Evolutionary conservation across 1,284 basidiomycete genomes (phyloP).

Genomic region (Cryptococcus sp.): DNA sequence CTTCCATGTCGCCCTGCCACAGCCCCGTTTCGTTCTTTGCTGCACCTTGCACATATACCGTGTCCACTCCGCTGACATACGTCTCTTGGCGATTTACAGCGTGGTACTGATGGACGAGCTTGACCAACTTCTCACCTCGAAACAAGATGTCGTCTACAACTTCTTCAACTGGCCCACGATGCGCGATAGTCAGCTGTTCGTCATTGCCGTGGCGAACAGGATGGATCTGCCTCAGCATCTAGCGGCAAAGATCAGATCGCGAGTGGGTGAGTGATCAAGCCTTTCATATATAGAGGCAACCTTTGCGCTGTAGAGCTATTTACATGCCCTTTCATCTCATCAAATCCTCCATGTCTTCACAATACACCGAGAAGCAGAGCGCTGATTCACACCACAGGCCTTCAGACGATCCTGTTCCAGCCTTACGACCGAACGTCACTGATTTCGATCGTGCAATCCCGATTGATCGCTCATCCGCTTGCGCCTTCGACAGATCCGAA

Average conservation of each 20-base stretch:
- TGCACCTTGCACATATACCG: too few relatives aligned
- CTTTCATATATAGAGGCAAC: too few relatives aligned
- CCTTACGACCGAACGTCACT: slow-evolving; percentile 83
- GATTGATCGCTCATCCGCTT: slow-evolving; percentile 59
- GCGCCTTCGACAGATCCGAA: slow-evolving; percentile 67
- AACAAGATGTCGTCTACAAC: slow-evolving; percentile 98
- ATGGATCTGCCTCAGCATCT: slow-evolving; percentile 97
- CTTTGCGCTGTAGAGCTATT: too few relatives aligned
- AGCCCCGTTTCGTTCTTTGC: too few relatives aligned
- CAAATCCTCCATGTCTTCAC: too few relatives aligned
- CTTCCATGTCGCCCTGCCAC: too few relatives aligned
- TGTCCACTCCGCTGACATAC: too few relatives aligned
- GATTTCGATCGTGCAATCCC: slow-evolving; percentile 79
- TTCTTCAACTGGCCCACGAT: slow-evolving; percentile 99
- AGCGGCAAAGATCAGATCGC: slow-evolving; percentile 86
- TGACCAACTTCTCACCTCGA: slow-evolving; percentile 91
- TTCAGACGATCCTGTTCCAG: slow-evolving; percentile 91
- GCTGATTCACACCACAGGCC: slow-evolving; percentile 60
- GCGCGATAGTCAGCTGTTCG: slow-evolving; percentile 80
- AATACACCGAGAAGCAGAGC: not conserved
- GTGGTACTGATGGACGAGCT: slow-evolving; percentile 98
- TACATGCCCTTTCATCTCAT: not conserved
- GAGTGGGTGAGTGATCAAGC: slow-evolving; percentile 66
- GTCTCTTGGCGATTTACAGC: slow-evolving; percentile 53
- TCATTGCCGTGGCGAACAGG: slow-evolving; percentile 96